Evolutionary conservation across 371 early-diverging fungal genomes (phyloP).

Genomic region (Apophysomyces trapeziformis): DNA sequence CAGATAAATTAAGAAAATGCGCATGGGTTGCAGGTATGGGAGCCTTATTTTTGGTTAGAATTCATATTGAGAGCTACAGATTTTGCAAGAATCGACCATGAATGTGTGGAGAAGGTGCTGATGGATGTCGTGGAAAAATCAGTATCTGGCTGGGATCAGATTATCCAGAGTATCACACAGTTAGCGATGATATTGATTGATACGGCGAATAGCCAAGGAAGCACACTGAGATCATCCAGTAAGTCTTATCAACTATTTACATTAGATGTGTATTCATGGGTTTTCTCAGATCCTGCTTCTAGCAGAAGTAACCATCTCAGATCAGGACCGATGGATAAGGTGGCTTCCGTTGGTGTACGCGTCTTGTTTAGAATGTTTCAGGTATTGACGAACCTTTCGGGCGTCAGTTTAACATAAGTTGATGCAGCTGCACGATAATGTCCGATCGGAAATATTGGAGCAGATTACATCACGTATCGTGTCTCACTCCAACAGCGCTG

Average conservation of each 20-base stretch:
- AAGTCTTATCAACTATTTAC: not conserved
- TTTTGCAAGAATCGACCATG: conserved; percentile 18
- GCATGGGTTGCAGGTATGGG: conserved; percentile 57
- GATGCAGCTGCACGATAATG: conserved; percentile 55
- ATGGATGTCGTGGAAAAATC: conserved; percentile 47
- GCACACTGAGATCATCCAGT: conserved; percentile 22
- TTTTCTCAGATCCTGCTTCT: conserved; percentile 14
- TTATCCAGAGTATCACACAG: conserved; percentile 62
- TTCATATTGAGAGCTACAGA: conserved; percentile 18
- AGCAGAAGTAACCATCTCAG: conserved; percentile 24
- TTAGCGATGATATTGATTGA: conserved; percentile 61
- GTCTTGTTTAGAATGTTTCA: conserved; percentile 56
- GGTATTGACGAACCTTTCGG: conserved; percentile 21
- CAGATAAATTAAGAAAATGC: conserved; percentile 49
- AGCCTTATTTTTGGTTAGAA: not conserved
- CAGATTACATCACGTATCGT: conserved; percentile 66
- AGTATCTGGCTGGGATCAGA: conserved; percentile 65
- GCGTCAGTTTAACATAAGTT: not conserved
- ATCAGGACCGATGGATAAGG: conserved; percentile 28
- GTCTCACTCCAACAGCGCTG: conserved; percentile 54
- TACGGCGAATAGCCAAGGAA: conserved; percentile 33
- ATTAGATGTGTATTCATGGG: not conserved
- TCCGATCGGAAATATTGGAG: conserved; percentile 64
- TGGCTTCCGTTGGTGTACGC: conserved; percentile 42
- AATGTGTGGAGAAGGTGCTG: conserved; percentile 19